Evolutionary conservation across 768 basidiomycete genomes (phyloP).

Genomic region (Amanita rimosa): DNA sequence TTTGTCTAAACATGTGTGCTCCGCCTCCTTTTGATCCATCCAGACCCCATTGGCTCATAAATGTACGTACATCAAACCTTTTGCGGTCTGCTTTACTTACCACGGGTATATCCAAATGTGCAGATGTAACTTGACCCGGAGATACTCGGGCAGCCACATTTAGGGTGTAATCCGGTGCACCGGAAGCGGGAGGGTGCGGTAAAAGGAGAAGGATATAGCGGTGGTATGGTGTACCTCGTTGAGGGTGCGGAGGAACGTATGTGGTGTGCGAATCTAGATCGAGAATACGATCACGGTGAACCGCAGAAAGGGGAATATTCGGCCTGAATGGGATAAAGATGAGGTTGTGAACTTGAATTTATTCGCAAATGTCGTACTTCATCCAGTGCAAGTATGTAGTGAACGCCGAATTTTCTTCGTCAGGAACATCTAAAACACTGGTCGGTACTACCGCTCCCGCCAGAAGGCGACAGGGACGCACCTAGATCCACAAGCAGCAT

Average conservation of each 20-base stretch:
- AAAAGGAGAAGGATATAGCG: conserved; percentile 76
- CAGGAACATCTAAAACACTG: conserved; percentile 60
- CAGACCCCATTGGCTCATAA: conserved; percentile 43
- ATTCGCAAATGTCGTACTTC: conserved; percentile 37
- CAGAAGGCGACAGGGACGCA: conserved; percentile 15
- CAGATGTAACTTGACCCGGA: conserved; percentile 21
- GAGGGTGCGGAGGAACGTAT: conserved; percentile 90
- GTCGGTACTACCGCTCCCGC: neutral
- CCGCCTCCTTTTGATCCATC: conserved; percentile 52
- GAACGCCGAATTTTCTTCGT: conserved; percentile 51
- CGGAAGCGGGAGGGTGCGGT: conserved; percentile 41
- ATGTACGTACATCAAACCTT: conserved; percentile 58
- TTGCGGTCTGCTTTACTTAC: conserved; percentile 35
- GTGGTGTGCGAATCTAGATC: conserved; percentile 45
- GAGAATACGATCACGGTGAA: conserved; percentile 27
- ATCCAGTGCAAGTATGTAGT: conserved; percentile 79
- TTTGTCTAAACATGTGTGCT: conserved; percentile 73
- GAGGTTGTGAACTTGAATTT: conserved; percentile 6
- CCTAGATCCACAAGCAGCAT: conserved; percentile 85
- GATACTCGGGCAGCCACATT: conserved; percentile 22
- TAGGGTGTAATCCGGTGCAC: conserved; percentile 20
- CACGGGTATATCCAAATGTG: conserved; percentile 32
- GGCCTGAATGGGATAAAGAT: conserved; percentile 35
- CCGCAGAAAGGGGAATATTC: conserved; percentile 68
- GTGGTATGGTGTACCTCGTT: conserved; percentile 81